Conservation (phyloP, 805 yeast genomes). For the Candida vaughaniae region DNA sequence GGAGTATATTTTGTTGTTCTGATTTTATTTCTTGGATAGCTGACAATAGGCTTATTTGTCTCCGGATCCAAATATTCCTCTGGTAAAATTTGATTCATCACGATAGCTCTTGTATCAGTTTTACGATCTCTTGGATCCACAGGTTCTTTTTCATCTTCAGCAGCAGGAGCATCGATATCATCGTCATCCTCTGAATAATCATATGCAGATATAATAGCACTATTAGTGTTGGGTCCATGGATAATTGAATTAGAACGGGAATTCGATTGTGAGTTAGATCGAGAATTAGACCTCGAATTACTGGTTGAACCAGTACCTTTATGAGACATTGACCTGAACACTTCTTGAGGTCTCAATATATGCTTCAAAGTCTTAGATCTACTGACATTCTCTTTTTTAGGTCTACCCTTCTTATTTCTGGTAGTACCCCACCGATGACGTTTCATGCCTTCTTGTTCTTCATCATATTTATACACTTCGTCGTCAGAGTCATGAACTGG, state of each 20-base stretch:
- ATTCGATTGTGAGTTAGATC: constrained; percentile 3
- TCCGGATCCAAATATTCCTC: constrained; percentile 52
- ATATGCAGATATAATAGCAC: constrained; percentile 24
- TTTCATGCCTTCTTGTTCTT: constrained; percentile 48
- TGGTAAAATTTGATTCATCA: constrained; percentile 61
- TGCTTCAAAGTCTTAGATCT: constrained; percentile 62
- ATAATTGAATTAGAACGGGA: constrained; percentile 17
- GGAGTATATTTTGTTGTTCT: constrained; percentile 97
- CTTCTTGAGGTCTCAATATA: constrained; percentile 23
- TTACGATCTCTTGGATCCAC: constrained; percentile 34
- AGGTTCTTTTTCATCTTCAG: constrained; percentile 27
- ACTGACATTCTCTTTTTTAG: constrained; percentile 44
- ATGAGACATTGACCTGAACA: constrained; percentile 9
- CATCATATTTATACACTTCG: constrained; percentile 16
- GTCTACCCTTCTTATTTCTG: constrained; percentile 69
- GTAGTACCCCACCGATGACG: constrained; percentile 92
- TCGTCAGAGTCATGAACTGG: constrained; percentile 7
- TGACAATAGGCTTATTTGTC: constrained; percentile 56
- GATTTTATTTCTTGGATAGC: constrained; percentile 86
- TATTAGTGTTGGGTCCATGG: constrained; percentile 19
- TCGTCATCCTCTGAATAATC: constrained; percentile 20
- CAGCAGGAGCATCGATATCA: constrained; percentile 18
- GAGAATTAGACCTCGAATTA: constrained; percentile 6
- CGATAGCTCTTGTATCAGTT: constrained; percentile 45
- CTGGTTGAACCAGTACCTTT: not conserved